These are phyloP conservation scores for Polymyxa betae DNA, from an alignment of 208 protist genomes.

Conservation along the genomic window DNA sequence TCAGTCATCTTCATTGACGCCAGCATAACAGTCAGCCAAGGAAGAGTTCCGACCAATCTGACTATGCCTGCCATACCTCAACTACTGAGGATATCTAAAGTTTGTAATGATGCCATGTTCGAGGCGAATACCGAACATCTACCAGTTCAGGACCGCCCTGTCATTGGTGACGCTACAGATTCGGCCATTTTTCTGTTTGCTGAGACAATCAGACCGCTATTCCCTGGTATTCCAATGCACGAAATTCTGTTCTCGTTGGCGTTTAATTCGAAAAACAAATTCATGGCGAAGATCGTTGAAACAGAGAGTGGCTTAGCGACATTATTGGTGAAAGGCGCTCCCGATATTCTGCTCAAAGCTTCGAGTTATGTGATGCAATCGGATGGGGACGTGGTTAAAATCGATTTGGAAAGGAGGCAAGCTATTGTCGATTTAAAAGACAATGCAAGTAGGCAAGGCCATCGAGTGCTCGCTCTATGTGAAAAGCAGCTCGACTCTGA, in stretches of 20 bases:
- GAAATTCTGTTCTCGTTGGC: not conserved
- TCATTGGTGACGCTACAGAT: not conserved
- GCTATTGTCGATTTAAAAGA: not conserved
- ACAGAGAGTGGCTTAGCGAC: too few species aligned
- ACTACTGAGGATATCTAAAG: not conserved
- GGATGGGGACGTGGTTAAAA: not conserved
- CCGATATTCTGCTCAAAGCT: slow-evolving; percentile 18
- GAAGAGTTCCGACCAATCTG: too few species aligned
- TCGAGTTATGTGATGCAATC: not conserved
- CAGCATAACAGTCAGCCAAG: not conserved
- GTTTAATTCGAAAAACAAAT: slow-evolving; percentile 40
- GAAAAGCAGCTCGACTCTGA: not conserved
- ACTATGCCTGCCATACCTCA: not conserved
- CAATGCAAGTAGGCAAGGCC: not conserved
- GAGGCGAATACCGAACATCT: not conserved
- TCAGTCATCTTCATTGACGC: not conserved
- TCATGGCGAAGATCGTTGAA: not conserved
- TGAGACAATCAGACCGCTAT: not conserved
- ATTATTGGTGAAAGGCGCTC: slow-evolving; percentile 14
- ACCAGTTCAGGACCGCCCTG: not conserved
- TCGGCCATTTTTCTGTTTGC: not conserved
- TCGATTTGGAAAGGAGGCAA: not conserved
- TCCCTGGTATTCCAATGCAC: not conserved
- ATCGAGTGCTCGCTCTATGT: slow-evolving; percentile 46
- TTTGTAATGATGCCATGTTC: slow-evolving; percentile 29